Evolutionary conservation across 2,329 filamentous ascomycete genomes (phyloP), one percentile per base, ranked within the genome.

Genomic region (Colletotrichum sp.): DNA sequence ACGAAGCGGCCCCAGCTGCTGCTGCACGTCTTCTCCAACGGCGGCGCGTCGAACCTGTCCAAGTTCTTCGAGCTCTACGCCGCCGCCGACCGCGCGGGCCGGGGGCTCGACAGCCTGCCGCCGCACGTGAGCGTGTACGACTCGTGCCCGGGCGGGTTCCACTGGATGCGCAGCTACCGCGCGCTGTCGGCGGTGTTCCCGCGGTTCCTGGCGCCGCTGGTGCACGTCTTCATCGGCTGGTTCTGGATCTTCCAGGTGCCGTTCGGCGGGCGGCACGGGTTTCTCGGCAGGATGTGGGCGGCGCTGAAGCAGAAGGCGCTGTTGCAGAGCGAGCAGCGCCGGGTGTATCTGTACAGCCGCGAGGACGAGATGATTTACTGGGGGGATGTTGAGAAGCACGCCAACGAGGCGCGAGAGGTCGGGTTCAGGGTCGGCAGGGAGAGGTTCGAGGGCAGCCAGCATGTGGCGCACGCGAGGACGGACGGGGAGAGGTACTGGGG

Each of bases 1-100:
- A 57, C 24, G 21, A 76, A 24, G 69, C 59, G 59, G 26, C 71
- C 44, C 13, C 81, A 82, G 36, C 81, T 90, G 18, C 83, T 90
- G 5, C 79, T 89, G 15, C 89, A 91, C 78, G 75, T 86, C 39
- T 90, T 91, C 79, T 91, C 89, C 52, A 90, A 91, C 77, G 89
- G 89, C 69, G 90, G 89, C 63, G 83, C 86, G 28, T 84, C 84
- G 69, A 85, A 86, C 36, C 85, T 88, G 21, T 81, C 81, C 36
- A 82, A 83, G 49, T 79, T 89, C 21, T 86, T 86, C 70, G 77
- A 81, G 32, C 79, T 82, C 15, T 87, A 85, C 71, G 80, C 78
- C 44, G 75, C 77, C 57, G 75, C 79, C 24, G 76, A 80, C 34
- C 78, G 82, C 2, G 77, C 65, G 2, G 77, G 68, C 9, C 68